These are phyloP conservation scores for Schizothecium vesticola DNA, from an alignment of 495 filamentous ascomycete genomes.

Conservation along the genomic window DNA sequence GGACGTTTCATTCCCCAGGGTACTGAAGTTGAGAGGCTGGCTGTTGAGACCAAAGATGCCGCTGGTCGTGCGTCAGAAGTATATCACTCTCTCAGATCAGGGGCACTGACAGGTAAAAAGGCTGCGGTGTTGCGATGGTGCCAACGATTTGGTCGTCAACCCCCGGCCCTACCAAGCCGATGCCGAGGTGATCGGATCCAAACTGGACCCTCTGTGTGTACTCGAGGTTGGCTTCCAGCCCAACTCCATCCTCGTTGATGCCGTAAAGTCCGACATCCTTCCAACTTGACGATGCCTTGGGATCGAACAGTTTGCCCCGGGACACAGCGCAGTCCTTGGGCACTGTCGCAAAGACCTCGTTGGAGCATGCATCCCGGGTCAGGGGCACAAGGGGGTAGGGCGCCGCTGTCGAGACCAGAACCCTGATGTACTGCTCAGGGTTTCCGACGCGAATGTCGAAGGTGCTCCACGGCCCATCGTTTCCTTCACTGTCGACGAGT, in stretches of 20 bases:
- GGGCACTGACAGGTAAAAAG: conserved; percentile 45
- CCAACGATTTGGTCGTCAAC: conserved; percentile 45
- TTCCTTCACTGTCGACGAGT: conserved; percentile 40
- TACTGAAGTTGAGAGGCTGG: conserved; percentile 44
- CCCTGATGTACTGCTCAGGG: conserved; percentile 42
- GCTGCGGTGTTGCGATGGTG: conserved; percentile 36
- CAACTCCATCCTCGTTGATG: conserved; percentile 35
- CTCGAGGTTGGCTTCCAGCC: conserved; percentile 40
- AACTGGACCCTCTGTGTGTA: conserved; percentile 38
- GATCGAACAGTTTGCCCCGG: conserved; percentile 45
- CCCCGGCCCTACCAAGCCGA: conserved; percentile 42
- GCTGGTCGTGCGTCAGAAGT: conserved; percentile 13
- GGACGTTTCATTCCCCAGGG: conserved; percentile 36
- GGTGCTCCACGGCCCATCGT: conserved; percentile 51
- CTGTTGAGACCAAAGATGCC: conserved; percentile 51
- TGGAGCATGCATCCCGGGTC: conserved; percentile 27
- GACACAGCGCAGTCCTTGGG: conserved; percentile 38
- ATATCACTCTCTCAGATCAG: neutral
- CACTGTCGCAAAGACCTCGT: conserved; percentile 24
- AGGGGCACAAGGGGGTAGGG: conserved; percentile 41
- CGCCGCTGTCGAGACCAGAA: conserved; percentile 43
- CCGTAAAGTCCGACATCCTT: conserved; percentile 31
- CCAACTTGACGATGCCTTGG: conserved; percentile 48
- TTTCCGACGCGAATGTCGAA: conserved; percentile 46
- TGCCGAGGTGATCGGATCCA: conserved; percentile 48